Percentiles rank a stretch among this genome's conserved stretches.
phyloP scores from a whole-genome alignment of 768 basidiomycete genomes.

The Macrolepiota fuliginosa region DNA sequence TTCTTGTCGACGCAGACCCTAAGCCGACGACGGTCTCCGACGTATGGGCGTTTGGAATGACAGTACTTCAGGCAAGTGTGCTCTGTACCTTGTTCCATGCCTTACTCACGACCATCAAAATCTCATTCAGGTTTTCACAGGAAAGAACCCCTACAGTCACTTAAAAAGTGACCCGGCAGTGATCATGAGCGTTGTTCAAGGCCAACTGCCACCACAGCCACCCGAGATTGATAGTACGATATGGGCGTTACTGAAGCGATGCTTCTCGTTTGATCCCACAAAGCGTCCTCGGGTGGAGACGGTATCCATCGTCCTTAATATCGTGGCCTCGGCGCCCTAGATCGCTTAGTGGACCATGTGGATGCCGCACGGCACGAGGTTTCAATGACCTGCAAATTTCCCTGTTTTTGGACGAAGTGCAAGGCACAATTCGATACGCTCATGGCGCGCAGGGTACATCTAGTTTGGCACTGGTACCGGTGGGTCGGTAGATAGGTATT shows the following conservation, averaged over 20 bases:
- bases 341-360: not conserved
- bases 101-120: no score
- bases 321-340: not conserved
- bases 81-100: not conserved
- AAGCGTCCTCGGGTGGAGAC: constrained; percentile 6
- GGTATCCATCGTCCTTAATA: not conserved
- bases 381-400: not conserved
- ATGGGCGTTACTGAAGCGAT: no score
- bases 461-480: not conserved
- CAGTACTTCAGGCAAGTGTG: constrained; percentile 28
- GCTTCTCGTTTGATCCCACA: no score
- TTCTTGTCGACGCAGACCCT: constrained; percentile 18
- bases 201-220: constrained; percentile 8
- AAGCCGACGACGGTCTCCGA: constrained; percentile 25
- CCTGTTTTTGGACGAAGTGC: not conserved
- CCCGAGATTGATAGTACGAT: not conserved
- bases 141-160: constrained; percentile 11
- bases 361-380: not conserved
- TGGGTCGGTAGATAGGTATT: not conserved
- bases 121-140: constrained; percentile 14
- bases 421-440: not conserved
- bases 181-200: not conserved
- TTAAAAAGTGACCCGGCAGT: constrained; percentile 7
- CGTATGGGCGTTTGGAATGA: constrained; percentile 35
- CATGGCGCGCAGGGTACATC: not conserved